Evolutionary conservation across 1,284 basidiomycete species (phyloP), one percentile per base, ranked within the genome.

Genomic region (Singerocomus inundabilis): DNA sequence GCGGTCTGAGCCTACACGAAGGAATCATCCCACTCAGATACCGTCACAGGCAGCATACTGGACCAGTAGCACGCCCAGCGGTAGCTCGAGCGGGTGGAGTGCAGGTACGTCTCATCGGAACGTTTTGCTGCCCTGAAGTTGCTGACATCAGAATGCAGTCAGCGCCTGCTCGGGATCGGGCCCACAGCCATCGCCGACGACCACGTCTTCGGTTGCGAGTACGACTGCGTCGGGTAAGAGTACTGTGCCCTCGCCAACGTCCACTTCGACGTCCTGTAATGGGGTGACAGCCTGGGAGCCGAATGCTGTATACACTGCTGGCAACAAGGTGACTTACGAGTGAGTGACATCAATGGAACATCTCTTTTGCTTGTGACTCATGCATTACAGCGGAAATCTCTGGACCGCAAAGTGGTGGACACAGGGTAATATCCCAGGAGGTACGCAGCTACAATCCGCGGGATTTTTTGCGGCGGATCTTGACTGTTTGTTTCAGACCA

Each of bases 371-470:
- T 44, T 10, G 30, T 25, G 46, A 40, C 39, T 37, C 37, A 59
- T 36, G 21, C 34, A 33, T 32, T 51, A 30, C 67, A 82, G 75
- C 49, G 72, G 74, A 9, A 71, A 82, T 58, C 70, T 84, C 26
- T 87, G 82, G 82, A 79, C 75, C 9, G 80, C 82, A 4, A 75
- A 79, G 2, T 61, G 47, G 59, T 84, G 83, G 83, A 79, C 80
- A 7, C 63, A 83, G 60, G 75, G 70, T 26, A 78, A 81, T 57
- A 73, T 59, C 31, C 84, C 78, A 5, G 80, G 79, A 67, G 78
- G 81, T 72, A 59, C 12, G 43, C 30, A 24, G 11, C n/a, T 11
- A 30, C 11, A 21, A 43, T 32, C 24, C 26, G 40, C n/a, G n/a
- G 18, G 13, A 12, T 31, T 24, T 8, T 18, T 28, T 9, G 16